Evolutionary conservation across 192 early-diverging fungal genomes (phyloP).

Genomic region (Coemansia interrupta): DNA sequence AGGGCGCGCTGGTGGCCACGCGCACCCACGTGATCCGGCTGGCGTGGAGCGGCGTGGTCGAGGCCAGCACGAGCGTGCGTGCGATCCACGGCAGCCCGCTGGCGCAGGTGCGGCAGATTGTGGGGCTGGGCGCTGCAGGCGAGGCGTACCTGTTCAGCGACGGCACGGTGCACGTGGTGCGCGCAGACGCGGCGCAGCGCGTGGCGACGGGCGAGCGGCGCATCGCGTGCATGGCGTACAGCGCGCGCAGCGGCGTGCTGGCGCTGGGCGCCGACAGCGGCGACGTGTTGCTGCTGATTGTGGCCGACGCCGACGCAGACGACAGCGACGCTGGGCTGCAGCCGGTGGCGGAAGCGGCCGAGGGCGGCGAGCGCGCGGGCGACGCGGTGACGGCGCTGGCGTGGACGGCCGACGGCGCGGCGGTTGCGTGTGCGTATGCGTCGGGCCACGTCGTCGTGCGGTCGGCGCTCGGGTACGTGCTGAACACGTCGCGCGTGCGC

Average conservation of each 20-base stretch:
- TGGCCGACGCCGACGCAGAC: not conserved
- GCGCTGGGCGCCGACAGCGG: conserved; percentile 32
- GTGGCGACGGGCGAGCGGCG: not conserved
- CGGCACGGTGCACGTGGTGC: conserved; percentile 16
- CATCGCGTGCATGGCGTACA: conserved; percentile 16
- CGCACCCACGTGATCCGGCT: conserved; percentile 25
- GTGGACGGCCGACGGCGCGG: conserved; percentile 39
- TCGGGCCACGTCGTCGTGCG: conserved; percentile 40
- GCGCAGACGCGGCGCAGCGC: not conserved
- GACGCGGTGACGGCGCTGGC: conserved; percentile 19
- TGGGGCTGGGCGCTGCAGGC: conserved; percentile 2
- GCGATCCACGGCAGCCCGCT: conserved; percentile 22
- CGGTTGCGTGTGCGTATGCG: conserved; percentile 35
- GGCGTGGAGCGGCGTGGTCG: conserved; percentile 24
- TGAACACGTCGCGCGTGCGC: conserved; percentile 26
- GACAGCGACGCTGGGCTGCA: not conserved
- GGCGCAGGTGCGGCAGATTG: conserved; percentile 20
- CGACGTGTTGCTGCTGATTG: conserved; percentile 19
- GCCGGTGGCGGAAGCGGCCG: not conserved
- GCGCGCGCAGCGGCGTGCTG: conserved; percentile 17
- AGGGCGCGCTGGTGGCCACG: conserved; percentile 22
- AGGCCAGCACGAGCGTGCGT: conserved; percentile 12
- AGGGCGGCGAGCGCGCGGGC: conserved; percentile 6
- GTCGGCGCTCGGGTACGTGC: conserved; percentile 32
- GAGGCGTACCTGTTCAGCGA: conserved; percentile 20